phyloP scores from a whole-genome alignment of 192 early-diverging fungal species.

The Funneliformis geosporum region DNA sequence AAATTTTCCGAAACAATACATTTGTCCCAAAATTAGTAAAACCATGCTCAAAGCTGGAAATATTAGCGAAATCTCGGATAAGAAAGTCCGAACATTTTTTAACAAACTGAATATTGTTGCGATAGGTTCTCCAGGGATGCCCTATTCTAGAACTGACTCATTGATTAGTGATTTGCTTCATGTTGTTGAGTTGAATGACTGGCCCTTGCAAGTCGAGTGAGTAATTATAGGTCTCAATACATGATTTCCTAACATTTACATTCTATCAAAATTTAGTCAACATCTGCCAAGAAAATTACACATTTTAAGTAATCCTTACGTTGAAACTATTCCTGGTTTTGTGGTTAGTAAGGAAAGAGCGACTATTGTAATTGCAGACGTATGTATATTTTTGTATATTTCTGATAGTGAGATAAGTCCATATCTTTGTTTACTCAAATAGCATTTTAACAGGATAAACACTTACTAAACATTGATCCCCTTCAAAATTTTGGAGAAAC shows the following conservation, averaged over 20 bases:
- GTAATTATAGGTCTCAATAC: too few relatives aligned
- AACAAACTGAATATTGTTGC: neutral
- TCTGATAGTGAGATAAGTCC: neutral
- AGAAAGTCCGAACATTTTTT: neutral
- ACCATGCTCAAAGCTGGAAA: too few relatives aligned
- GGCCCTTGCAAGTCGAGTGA: too few relatives aligned
- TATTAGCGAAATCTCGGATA: neutral
- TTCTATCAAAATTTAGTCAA: too few relatives aligned
- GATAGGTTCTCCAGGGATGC: neutral
- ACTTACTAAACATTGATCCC: neutral
- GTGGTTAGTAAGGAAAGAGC: neutral
- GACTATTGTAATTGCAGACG: too few relatives aligned
- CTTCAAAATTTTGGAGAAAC: neutral
- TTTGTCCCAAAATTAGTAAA: too few relatives aligned
- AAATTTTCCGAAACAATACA: neutral
- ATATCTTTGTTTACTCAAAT: neutral
- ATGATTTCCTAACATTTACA: neutral
- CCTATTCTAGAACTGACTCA: neutral
- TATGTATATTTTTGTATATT: too few relatives aligned
- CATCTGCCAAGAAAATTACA: neutral
- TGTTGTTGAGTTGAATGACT: slow-evolving; percentile 14
- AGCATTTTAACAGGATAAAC: slow-evolving; percentile 13
- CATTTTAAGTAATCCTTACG: neutral
- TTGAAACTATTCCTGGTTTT: neutral
- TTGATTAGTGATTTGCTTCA: neutral